Percentiles rank a stretch among this genome's conserved stretches.
Evolutionary conservation across 2,329 filamentous ascomycete species (phyloP).

Genomic region (Domatiomyces catenatus): DNA sequence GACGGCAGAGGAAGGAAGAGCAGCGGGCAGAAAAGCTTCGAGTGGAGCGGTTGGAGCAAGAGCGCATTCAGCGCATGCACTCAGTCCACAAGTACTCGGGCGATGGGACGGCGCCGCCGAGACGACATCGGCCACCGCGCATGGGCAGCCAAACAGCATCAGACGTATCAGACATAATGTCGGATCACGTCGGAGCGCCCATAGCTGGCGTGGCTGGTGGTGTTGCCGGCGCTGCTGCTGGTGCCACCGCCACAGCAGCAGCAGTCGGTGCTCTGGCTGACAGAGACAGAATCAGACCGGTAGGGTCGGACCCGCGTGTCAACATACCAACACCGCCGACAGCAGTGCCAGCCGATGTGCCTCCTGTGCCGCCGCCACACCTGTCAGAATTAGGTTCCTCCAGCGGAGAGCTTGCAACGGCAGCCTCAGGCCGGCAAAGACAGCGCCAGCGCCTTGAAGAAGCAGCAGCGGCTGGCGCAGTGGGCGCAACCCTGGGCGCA

Average conservation of each 20-base stretch:
- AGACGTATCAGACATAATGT: conserved; percentile 13
- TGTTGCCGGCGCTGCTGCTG: conserved; percentile 8
- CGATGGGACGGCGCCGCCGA: conserved; percentile 40
- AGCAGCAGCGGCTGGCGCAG: conserved; percentile 20
- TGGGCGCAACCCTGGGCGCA: conserved; percentile 19
- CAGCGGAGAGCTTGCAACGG: conserved; percentile 20
- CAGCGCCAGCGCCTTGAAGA: conserved; percentile 19
- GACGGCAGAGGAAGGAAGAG: conserved; percentile 40
- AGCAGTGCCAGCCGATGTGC: conserved; percentile 22
- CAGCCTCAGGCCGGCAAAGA: conserved; percentile 16
- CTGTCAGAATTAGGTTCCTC: conserved; percentile 21
- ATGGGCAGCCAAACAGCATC: conserved; percentile 15
- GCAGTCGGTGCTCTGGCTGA: conserved; percentile 15
- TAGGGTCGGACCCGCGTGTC: conserved; percentile 22
- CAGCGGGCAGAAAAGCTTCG: conserved; percentile 43
- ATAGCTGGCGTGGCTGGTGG: conserved; percentile 9
- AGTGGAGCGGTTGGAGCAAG: conserved; percentile 37
- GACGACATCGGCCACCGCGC: conserved; percentile 11
- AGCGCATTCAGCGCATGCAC: conserved; percentile 36
- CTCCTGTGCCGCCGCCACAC: conserved; percentile 27
- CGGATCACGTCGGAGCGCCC: conserved; percentile 7
- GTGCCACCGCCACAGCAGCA: conserved; percentile 14
- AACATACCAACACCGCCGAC: conserved; percentile 22
- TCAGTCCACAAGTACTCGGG: conserved; percentile 53
- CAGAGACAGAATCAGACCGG: conserved; percentile 15